Percentiles rank a stretch among this genome's conserved stretches.
phyloP scores from a whole-genome alignment of 495 filamentous ascomycete species.

The Echria macrotheca region DNA sequence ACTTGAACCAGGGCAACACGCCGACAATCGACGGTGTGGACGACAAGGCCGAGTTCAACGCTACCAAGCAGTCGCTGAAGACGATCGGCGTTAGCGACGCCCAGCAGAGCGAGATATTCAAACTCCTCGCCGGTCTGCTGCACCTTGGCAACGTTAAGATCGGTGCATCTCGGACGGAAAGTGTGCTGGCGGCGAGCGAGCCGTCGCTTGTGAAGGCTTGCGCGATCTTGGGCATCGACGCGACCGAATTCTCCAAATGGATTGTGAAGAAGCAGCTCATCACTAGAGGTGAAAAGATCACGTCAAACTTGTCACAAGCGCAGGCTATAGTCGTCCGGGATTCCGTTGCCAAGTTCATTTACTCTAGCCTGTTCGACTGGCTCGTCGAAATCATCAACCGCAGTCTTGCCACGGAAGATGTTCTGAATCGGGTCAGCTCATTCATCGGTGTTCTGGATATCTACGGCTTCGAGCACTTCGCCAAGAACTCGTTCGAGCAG shows the following conservation, averaged over 20 bases:
- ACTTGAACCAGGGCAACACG: constrained; percentile 90
- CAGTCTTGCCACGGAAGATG: constrained; percentile 83
- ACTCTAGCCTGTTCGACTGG: constrained; percentile 98
- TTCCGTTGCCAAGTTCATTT: constrained; percentile 97
- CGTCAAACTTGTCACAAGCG: constrained; percentile 89
- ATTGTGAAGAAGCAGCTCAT: constrained; percentile 98
- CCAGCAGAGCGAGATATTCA: constrained; percentile 81
- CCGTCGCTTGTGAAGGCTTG: constrained; percentile 77
- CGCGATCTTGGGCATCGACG: constrained; percentile 81
- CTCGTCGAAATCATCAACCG: constrained; percentile 91
- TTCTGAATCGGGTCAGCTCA: constrained; percentile 73
- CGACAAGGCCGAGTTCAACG: constrained; percentile 87
- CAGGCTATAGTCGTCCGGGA: constrained; percentile 94
- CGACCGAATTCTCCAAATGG: constrained; percentile 91
- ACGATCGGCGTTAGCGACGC: constrained; percentile 78
- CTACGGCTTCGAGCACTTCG: constrained; percentile 99
- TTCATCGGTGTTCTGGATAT: constrained; percentile 99
- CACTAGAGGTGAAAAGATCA: constrained; percentile 95
- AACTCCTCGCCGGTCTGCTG: constrained; percentile 82
- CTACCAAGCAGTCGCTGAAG: constrained; percentile 75
- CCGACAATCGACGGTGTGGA: constrained; percentile 93
- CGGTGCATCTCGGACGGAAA: constrained; percentile 80
- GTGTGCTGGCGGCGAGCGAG: constrained; percentile 72
- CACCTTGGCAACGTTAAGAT: constrained; percentile 97
- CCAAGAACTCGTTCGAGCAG: constrained; percentile 99